Percentiles rank a stretch among this genome's conserved stretches.
phyloP scores from a whole-genome alignment of 441 rosid genomes.

The Bocquillonia castaneifolia region DNA sequence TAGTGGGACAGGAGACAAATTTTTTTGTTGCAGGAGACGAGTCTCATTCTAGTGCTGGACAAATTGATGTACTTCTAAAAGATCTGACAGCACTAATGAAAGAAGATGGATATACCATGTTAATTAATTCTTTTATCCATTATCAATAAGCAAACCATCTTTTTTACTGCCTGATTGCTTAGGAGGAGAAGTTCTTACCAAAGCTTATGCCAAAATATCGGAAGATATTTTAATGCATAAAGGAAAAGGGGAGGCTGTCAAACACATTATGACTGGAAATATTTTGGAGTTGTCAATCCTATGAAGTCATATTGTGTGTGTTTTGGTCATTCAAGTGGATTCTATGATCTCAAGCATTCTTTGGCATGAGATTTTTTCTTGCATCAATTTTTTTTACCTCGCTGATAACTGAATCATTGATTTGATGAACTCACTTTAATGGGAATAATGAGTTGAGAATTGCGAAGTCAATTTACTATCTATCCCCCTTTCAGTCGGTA shows the following conservation, averaged over 20 bases:
- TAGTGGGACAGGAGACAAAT: slow-evolving; percentile 47
- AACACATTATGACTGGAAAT: not conserved
- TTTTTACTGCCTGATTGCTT: not conserved
- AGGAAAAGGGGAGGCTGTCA: not conserved
- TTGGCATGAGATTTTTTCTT: not conserved
- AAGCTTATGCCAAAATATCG: not conserved
- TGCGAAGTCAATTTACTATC: not conserved
- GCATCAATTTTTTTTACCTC: not conserved
- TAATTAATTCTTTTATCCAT: slow-evolving; percentile 26
- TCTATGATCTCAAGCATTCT: not conserved
- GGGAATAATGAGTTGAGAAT: not conserved
- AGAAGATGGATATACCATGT: slow-evolving; percentile 25
- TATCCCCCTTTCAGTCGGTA: not conserved
- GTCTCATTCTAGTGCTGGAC: slow-evolving; percentile 45
- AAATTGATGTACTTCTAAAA: slow-evolving; percentile 37
- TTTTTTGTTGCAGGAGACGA: slow-evolving; percentile 70
- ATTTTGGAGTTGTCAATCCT: too few relatives aligned
- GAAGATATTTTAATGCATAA: not conserved
- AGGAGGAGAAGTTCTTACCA: not conserved
- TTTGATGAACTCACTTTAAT: not conserved
- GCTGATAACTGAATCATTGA: not conserved
- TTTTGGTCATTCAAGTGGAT: not conserved
- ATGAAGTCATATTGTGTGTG: too few relatives aligned
- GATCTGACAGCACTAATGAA: slow-evolving; percentile 44
- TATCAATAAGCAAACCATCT: slow-evolving; percentile 20